phyloP scores from a whole-genome alignment of 345 rosid genomes.

The Jatropha curcas region DNA sequence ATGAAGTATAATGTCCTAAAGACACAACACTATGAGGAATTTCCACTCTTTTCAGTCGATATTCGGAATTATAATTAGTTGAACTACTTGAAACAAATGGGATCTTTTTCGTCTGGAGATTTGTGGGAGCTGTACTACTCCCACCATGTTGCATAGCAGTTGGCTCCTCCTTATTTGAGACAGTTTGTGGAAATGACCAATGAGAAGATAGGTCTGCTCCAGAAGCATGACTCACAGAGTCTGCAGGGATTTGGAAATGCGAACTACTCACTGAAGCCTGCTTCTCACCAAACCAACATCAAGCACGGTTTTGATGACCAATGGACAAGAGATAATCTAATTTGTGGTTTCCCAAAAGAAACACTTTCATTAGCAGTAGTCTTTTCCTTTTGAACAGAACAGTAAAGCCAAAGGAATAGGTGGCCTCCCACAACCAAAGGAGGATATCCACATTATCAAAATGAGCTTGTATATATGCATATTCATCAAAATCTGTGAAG shows the following conservation, averaged over 20 bases:
- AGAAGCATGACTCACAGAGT: conserved; percentile 26
- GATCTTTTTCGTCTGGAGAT: conserved; percentile 17
- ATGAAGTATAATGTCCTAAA: conserved; percentile 12
- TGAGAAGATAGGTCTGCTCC: conserved; percentile 29
- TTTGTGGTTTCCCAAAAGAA: conserved; percentile 9
- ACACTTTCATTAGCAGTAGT: conserved; percentile 27
- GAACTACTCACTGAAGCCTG: conserved; percentile 22
- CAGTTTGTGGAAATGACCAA: conserved; percentile 13
- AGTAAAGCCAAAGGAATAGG: conserved; percentile 65
- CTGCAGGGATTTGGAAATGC: conserved; percentile 15
- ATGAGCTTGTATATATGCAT: conserved; percentile 58
- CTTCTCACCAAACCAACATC: conserved; percentile 22
- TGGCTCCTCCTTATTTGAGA: conserved; percentile 25
- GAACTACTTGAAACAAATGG: conserved; percentile 31
- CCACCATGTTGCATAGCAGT: conserved; percentile 25
- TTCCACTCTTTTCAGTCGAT: conserved; percentile 14
- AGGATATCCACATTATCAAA: conserved; percentile 69
- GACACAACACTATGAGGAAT: conserved; percentile 23
- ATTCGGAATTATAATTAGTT: conserved; percentile 14
- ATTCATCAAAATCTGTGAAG: conserved; percentile 42
- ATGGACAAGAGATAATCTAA: background rate
- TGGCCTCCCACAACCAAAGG: conserved; percentile 83
- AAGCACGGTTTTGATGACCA: conserved; percentile 19
- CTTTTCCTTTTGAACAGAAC: conserved; percentile 26
- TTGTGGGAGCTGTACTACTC: conserved; percentile 18